Percentiles rank a stretch among this genome's conserved stretches.
phyloP scores from a whole-genome alignment of 2,329 filamentous ascomycete species.

The Colletotrichum shisoi region DNA sequence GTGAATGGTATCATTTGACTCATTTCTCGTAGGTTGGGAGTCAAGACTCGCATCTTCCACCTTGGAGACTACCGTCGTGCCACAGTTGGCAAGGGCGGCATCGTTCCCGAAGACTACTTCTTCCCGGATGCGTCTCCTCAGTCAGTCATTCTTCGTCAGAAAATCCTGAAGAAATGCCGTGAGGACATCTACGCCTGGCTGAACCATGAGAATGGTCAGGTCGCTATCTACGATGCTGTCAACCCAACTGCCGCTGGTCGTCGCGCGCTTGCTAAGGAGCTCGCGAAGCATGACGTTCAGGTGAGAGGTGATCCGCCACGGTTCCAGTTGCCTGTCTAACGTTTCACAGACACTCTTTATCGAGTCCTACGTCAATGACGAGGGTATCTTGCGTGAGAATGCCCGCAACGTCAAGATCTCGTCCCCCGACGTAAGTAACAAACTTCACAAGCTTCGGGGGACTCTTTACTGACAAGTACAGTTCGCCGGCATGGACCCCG shows the following conservation, averaged over 20 bases:
- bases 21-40: constrained; percentile 74
- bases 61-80: constrained; percentile 94
- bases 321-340: background rate
- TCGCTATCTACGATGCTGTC: constrained; percentile 98
- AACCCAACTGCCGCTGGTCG: constrained; percentile 87
- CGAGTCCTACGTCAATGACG: constrained; percentile 93
- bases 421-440: constrained; percentile 79
- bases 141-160: constrained; percentile 92
- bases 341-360: constrained; percentile 85
- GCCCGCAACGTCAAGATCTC: constrained; percentile 97
- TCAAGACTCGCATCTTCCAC: constrained; percentile 98
- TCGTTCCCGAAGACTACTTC: constrained; percentile 97
- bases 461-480: constrained; percentile 48
- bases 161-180: constrained; percentile 95
- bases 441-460: background rate
- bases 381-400: constrained; percentile 93
- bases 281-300: constrained; percentile 96
- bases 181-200: constrained; percentile 97
- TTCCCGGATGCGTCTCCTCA: constrained; percentile 92
- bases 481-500: constrained; percentile 90
- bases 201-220: constrained; percentile 96
- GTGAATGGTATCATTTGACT: constrained; percentile 37
- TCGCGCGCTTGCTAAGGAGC: constrained; percentile 88
- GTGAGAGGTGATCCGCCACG: constrained; percentile 53
- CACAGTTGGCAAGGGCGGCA: constrained; percentile 81